Conservation (phyloP, 331 rosid genomes). For the Quercus phellos region DNA sequence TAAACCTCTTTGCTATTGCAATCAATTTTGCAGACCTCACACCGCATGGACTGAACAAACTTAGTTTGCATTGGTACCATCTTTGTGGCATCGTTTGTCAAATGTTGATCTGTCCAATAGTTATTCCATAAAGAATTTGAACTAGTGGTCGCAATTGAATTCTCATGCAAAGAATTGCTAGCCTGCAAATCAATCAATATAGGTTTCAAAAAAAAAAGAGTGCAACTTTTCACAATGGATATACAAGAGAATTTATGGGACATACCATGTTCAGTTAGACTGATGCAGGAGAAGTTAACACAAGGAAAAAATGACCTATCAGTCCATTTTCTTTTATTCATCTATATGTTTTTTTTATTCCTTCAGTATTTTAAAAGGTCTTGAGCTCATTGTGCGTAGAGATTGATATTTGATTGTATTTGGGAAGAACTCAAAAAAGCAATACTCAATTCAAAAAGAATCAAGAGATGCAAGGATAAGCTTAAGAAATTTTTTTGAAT, state of each 20-base stretch:
- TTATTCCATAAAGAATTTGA: constrained; percentile 31
- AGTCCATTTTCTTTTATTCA: no score
- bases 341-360: no score
- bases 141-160: constrained; percentile 28
- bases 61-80: constrained; percentile 28
- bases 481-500: no score
- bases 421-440: no score
- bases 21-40: constrained; percentile 36
- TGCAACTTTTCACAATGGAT: not conserved
- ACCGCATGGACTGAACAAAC: constrained; percentile 20
- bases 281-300: not conserved
- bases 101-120: constrained; percentile 25
- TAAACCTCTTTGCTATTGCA: constrained; percentile 34
- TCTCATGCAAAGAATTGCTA: constrained; percentile 29
- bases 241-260: not conserved
- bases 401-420: no score
- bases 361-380: no score
- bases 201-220: constrained; percentile 5
- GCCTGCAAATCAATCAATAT: constrained; percentile 37
- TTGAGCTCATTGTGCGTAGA: no score
- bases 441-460: no score
- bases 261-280: not conserved
- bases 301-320: no score
- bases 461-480: no score
- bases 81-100: constrained; percentile 4